phyloP scores from a whole-genome alignment of 192 early-diverging fungal species.

The Coemansia sp. region DNA sequence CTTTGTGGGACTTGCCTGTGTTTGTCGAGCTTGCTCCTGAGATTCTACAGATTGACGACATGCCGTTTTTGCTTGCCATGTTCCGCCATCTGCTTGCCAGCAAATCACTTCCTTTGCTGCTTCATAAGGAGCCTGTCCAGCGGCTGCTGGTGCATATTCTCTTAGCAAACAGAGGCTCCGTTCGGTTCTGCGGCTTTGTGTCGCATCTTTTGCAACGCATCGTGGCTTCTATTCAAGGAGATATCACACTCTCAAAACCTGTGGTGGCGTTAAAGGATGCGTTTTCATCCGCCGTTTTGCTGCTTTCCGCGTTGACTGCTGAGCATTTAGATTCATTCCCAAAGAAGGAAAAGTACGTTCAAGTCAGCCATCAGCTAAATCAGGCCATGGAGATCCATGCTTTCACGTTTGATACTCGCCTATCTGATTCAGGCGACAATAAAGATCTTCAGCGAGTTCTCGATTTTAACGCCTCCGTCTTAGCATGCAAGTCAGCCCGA shows the following conservation, averaged over 20 bases:
- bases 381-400: slow-evolving; percentile 15
- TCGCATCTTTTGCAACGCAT: slow-evolving; percentile 12
- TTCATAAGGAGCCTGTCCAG: slow-evolving; percentile 14
- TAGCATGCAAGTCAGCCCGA: slow-evolving; percentile 21
- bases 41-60: slow-evolving; percentile 41
- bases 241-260: neutral
- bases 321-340: slow-evolving; percentile 20
- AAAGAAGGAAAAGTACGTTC: neutral
- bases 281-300: slow-evolving; percentile 9
- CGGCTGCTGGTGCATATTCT: slow-evolving; percentile 34
- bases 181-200: slow-evolving; percentile 12
- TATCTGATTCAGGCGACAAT: neutral
- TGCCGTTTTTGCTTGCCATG: slow-evolving; percentile 28
- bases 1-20: slow-evolving; percentile 31
- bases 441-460: slow-evolving; percentile 14
- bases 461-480: slow-evolving; percentile 12
- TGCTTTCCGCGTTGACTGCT: slow-evolving; percentile 21
- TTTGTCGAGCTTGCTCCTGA: slow-evolving; percentile 26
- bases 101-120: slow-evolving; percentile 8
- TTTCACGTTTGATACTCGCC: neutral
- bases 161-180: slow-evolving; percentile 22
- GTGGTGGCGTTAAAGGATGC: too few relatives aligned
- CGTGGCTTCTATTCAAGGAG: neutral
- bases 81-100: slow-evolving; percentile 33
- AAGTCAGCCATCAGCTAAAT: neutral